These are phyloP conservation scores for Vicia faba DNA, from an alignment of 306 rosid genomes.

Conservation along the genomic window DNA sequence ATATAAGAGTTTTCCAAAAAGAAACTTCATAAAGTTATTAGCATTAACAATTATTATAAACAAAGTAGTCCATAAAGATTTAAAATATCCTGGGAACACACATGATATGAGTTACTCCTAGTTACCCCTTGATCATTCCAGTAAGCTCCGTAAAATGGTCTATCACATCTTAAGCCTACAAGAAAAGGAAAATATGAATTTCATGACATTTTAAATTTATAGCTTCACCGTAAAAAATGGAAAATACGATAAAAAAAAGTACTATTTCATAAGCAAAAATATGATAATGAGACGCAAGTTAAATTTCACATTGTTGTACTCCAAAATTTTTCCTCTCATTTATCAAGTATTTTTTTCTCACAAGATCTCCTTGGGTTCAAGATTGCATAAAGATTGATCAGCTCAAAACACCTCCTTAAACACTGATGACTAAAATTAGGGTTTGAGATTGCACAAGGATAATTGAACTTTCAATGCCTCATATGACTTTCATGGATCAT, in stretches of 20 bases:
- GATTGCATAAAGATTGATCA: no score
- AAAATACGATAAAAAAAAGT: constrained; percentile 34
- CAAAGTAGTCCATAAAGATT: constrained; percentile 66
- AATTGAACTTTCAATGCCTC: no score
- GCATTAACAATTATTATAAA: no score
- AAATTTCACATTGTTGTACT: constrained; percentile 36
- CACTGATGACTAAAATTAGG: no score
- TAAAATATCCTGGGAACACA: constrained; percentile 66
- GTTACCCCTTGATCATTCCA: constrained; percentile 64
- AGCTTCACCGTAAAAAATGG: constrained; percentile 23
- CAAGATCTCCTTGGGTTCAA: no score
- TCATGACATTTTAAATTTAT: constrained; percentile 13
- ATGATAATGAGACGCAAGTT: not conserved
- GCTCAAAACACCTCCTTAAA: no score
- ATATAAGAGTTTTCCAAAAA: constrained; percentile 3
- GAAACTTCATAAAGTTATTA: no score
- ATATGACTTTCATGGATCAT: no score
- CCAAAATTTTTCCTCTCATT: no score
- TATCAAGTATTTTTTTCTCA: no score
- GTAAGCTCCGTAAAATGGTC: constrained; percentile 87
- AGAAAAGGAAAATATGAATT: constrained; percentile 27
- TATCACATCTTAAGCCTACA: constrained; percentile 85
- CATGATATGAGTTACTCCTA: constrained; percentile 49
- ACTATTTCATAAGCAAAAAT: constrained; percentile 8
- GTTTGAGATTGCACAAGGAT: no score